Evolutionary conservation across 2,329 filamentous ascomycete species (phyloP).

Genomic region (Pseudocercospora cruenta): DNA sequence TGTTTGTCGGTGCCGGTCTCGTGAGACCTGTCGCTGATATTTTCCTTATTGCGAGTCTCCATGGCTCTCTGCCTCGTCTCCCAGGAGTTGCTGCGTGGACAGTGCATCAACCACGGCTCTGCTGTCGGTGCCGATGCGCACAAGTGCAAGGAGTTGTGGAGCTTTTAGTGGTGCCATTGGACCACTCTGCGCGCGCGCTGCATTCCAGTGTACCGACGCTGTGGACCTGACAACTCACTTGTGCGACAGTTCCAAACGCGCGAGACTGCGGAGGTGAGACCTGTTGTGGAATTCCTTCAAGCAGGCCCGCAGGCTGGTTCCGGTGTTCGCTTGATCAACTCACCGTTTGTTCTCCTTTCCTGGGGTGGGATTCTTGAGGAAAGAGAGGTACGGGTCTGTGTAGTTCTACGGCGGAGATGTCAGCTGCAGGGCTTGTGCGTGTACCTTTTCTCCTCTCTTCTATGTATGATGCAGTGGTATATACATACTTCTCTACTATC

Average conservation of each 20-base stretch:
- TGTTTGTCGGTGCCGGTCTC: background rate
- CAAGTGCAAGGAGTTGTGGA: background rate
- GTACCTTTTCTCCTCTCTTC: background rate
- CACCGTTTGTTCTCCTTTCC: too few species aligned
- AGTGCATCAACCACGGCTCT: background rate
- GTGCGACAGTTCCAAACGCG: background rate
- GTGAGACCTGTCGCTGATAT: background rate
- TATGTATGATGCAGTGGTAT: background rate
- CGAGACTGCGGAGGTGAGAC: background rate
- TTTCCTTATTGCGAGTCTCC: too few species aligned
- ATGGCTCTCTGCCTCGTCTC: background rate
- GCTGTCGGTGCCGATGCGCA: background rate
- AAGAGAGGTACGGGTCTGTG: too few species aligned
- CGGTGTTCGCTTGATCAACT: background rate
- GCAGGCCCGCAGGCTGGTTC: background rate
- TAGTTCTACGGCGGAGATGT: too few species aligned
- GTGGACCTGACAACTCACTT: slow-evolving; percentile 7
- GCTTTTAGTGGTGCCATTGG: background rate
- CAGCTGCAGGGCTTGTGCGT: background rate
- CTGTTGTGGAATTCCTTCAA: background rate
- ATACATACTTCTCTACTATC: background rate
- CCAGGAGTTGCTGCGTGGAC: background rate
- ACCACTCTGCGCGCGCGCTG: background rate
- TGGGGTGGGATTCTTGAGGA: too few species aligned
- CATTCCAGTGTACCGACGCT: background rate